phyloP scores from a whole-genome alignment of 2,329 filamentous ascomycete genomes.

The Colletotrichum plurivorum region DNA sequence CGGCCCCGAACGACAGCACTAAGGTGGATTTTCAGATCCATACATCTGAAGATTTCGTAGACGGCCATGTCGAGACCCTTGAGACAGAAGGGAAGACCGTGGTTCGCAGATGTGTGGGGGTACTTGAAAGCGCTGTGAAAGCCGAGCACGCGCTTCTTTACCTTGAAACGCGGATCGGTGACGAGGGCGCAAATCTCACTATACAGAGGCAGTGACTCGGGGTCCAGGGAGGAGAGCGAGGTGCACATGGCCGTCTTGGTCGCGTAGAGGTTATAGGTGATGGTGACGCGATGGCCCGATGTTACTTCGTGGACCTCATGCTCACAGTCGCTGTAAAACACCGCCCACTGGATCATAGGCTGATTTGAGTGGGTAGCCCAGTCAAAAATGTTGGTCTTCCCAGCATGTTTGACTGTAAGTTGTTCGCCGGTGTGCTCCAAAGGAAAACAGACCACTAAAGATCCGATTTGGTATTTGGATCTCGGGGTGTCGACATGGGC shows the following conservation, averaged over 20 bases:
- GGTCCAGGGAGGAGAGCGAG: neutral
- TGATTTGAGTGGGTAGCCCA: constrained; percentile 47
- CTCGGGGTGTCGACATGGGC: constrained; percentile 69
- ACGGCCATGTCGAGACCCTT: constrained; percentile 11
- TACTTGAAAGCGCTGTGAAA: neutral
- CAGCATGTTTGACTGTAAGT: constrained; percentile 57
- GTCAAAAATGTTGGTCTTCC: constrained; percentile 54
- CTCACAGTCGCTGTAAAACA: constrained; percentile 68
- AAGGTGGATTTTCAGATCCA: neutral
- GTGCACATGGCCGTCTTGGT: constrained; percentile 39
- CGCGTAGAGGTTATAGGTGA: constrained; percentile 72
- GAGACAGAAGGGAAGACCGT: neutral
- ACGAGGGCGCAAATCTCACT: neutral
- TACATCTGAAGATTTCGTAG: neutral
- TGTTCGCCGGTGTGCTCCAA: constrained; percentile 55
- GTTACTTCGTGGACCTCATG: constrained; percentile 66
- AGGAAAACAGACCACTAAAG: constrained; percentile 66
- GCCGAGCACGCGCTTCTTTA: neutral
- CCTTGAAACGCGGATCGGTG: neutral
- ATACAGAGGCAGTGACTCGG: neutral
- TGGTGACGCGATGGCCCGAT: constrained; percentile 65
- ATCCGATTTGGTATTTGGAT: constrained; percentile 63
- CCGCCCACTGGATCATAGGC: constrained; percentile 58
- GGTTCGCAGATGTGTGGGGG: neutral
- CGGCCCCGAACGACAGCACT: neutral